Evolutionary conservation across 305 asterid genomes (phyloP).

Genomic region (Rubia balearica): DNA sequence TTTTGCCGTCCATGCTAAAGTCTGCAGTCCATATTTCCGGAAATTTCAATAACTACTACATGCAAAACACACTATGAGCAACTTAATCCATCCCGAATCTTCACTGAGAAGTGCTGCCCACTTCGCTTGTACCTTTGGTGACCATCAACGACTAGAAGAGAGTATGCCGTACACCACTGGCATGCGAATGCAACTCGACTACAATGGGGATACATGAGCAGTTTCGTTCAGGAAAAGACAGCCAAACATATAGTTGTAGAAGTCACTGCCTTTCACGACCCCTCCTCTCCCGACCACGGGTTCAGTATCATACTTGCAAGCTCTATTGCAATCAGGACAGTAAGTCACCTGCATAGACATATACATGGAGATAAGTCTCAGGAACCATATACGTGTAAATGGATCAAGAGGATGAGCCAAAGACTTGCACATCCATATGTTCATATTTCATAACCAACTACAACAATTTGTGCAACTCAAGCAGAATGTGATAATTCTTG

Average conservation of each 20-base stretch:
- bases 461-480: conserved; percentile 3
- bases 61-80: too few species aligned
- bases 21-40: not conserved
- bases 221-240: conserved; percentile 87
- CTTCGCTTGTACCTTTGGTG: not conserved
- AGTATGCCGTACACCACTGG: not conserved
- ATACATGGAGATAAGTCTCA: conserved; percentile 6
- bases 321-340: conserved; percentile 92
- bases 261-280: conserved; percentile 55
- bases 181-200: conserved; percentile 12
- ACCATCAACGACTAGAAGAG: not conserved
- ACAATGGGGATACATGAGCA: conserved; percentile 62
- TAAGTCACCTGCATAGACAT: conserved; percentile 66
- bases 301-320: conserved; percentile 75
- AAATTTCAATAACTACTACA: not conserved
- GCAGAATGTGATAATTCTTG: not conserved
- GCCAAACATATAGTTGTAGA: conserved; percentile 73
- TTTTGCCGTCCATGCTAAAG: too few species aligned
- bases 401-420: not conserved
- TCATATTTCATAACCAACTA: not conserved
- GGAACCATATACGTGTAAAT: not conserved
- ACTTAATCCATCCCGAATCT: not conserved
- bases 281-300: conserved; percentile 42
- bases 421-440: not conserved
- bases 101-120: not conserved